These are phyloP conservation scores for Starmerella gropengiesseri DNA, from an alignment of 805 yeast genomes.

Conservation along the genomic window DNA sequence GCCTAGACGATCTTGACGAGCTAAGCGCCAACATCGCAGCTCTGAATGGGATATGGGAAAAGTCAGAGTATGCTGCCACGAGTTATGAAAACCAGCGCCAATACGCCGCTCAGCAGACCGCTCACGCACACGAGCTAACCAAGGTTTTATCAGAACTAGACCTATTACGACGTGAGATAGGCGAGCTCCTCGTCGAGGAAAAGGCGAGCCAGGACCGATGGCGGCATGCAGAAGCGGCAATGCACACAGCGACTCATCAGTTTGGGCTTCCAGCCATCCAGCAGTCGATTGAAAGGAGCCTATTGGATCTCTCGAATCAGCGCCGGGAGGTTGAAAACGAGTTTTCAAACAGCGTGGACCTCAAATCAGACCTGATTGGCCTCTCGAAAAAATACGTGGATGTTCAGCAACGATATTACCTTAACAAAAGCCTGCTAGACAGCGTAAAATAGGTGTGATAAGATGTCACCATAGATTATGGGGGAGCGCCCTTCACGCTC, in stretches of 20 bases:
- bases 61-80: background rate
- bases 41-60: slow-evolving; percentile 1
- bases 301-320: background rate
- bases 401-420: background rate
- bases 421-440: background rate
- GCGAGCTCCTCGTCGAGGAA: slow-evolving; percentile 22
- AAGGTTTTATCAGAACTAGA: slow-evolving; percentile 27
- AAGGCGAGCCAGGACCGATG: slow-evolving; percentile 16
- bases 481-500: too few relatives aligned
- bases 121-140: slow-evolving; percentile 25
- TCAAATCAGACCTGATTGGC: slow-evolving; percentile 1
- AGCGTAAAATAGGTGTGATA: background rate
- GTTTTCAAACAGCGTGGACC: background rate
- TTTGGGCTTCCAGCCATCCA: slow-evolving; percentile 32
- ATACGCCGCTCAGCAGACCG: slow-evolving; percentile 25
- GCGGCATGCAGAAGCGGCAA: slow-evolving; percentile 22
- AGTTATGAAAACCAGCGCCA: slow-evolving; percentile 22
- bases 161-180: background rate
- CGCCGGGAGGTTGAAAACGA: background rate
- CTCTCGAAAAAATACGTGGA: slow-evolving; percentile 5
- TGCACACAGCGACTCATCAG: slow-evolving; percentile 30
- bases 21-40: background rate
- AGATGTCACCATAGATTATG: too few relatives aligned
- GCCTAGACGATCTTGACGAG: background rate
- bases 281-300: background rate